Evolutionary conservation across 257 asterid genomes (phyloP), one percentile per base, ranked within the genome.

Genomic region (Nicotiana otophora): DNA sequence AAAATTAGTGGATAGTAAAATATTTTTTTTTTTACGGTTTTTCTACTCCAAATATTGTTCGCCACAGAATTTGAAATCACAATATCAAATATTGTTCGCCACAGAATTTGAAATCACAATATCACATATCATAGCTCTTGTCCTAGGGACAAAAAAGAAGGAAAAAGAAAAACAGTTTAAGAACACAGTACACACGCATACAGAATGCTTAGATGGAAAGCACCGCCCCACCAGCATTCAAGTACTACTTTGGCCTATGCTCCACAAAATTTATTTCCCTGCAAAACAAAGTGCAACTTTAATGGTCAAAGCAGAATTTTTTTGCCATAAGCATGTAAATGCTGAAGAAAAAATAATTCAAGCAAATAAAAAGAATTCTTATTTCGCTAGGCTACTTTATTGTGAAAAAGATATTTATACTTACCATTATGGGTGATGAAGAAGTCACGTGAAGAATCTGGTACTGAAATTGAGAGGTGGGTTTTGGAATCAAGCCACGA

Each of bases 401-500:
- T 12, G 46, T 67, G 17, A 14, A 6, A 67, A 19, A 42, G 51
- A 42, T 42, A 42, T 9, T 42, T 7, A 16, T n/a, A 0, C 80
- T 78, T 88, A 88, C 98, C 95, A 88, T 91, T 94, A 36, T 88
- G 92, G 84, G 94, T 86, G 78, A 90, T 77, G 90, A 93, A 95
- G 91, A 93, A 95, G 82, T 95, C 98, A 74, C 91, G 97, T 78
- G 91, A 39, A 6, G 93, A 84, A 84, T 87, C 89, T 5, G 98
- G 94, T 60, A 86, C 84, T 54, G 94, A 89, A 33, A 90, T 88
- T 5, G 97, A 90, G 84, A 92, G 98, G 86, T 93, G 97, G 34
- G 93, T 86, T 53, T 83, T 85, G 11, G 86, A 48, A 62, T 82
- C 84, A 53, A 72, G 84, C 92, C 93, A 87, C 34, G 87, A 83